Conservation (phyloP, 345 rosid species). For the Syzygium grande region DNA sequence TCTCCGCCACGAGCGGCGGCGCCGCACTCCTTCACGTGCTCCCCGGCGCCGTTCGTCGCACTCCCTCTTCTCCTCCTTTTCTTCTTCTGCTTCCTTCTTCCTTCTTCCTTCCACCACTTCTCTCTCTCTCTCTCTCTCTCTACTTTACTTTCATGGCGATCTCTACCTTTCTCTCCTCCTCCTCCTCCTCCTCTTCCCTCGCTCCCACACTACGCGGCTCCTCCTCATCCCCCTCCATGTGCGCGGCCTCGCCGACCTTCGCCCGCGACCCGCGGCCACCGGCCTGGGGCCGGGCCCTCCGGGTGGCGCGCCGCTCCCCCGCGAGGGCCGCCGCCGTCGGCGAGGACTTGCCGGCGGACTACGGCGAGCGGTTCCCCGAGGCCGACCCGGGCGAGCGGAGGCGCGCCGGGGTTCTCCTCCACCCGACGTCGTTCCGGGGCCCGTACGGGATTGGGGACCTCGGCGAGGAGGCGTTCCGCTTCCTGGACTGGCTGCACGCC, state of each 20-base stretch:
- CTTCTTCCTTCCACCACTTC: not conserved
- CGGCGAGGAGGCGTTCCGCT: conserved; percentile 65
- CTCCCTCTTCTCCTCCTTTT: not conserved
- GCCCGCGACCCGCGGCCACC: not conserved
- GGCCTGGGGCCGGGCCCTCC: not conserved
- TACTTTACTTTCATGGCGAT: not conserved
- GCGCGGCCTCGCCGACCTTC: not conserved
- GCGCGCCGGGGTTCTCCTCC: conserved; percentile 86
- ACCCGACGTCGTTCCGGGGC: conserved; percentile 83
- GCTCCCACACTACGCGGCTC: conserved; percentile 6
- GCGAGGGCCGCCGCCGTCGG: conserved; percentile 24
- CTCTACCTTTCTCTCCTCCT: not conserved
- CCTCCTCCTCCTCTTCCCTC: not conserved
- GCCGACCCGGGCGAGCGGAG: conserved; percentile 30
- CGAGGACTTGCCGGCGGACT: conserved; percentile 52
- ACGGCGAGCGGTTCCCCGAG: conserved; percentile 48
- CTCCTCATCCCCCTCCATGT: not conserved
- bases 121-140: not conserved
- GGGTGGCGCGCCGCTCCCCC: not conserved
- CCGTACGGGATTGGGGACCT: conserved; percentile 86
- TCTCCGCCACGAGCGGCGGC: not conserved
- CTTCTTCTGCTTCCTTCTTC: not conserved
- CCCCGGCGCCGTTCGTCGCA: not conserved
- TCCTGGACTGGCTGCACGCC: conserved; percentile 81
- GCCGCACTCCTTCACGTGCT: not conserved